Evolutionary conservation across 116 monocot genomes (phyloP), one percentile per base, ranked within the genome.

Genomic region (Dioscorea cayenensis): DNA sequence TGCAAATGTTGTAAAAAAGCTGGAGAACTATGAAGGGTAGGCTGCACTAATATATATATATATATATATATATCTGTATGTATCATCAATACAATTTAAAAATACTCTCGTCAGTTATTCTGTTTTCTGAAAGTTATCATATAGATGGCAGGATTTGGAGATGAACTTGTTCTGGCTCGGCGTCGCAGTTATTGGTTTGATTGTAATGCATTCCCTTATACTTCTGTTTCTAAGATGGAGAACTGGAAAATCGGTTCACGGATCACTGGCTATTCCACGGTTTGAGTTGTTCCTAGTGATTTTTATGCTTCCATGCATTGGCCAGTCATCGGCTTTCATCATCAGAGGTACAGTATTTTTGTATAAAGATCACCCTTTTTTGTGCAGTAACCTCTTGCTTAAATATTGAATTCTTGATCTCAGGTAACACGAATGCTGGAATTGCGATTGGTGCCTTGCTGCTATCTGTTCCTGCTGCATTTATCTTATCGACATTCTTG

Each of bases 251-350:
- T 68, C 68, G 23, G 68, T 68, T 68, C 14, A n/a, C 4, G 68
- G 68, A 43, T 18, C 23, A 7, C 49, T 68, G n/a, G 11, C 68
- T 12, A 2, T 68, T 17, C 68, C 68, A 48, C 38, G 68, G 6
- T 68, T 68, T 68, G 68, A 68, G 38, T 7, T 68, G 11, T 68
- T 49, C 49, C 68, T 68, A 9, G 22, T 68, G 4, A 49, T 68
- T 49, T 48, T 68, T 22, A 68, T 68, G 68, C 68, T 68, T 68
- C 68, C 68, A 68, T 68, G 68, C 68, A 49, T 68, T 49, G 68
- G 68, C 49, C 68, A 68, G 49, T 19, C 68, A 49, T 49, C 49
- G 48, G 68, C 68, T 23, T 68, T 68, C 21, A 43, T 68, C 21
- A 68, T 68, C 49, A 68, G 49, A 68, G 68, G 68, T 68, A 68